A percentile compares a stretch with the other conserved stretches of the same genome.
These are phyloP conservation scores for Monosporascus sp. DNA, from an alignment of 2,329 filamentous ascomycete species.

Conservation along the genomic window DNA sequence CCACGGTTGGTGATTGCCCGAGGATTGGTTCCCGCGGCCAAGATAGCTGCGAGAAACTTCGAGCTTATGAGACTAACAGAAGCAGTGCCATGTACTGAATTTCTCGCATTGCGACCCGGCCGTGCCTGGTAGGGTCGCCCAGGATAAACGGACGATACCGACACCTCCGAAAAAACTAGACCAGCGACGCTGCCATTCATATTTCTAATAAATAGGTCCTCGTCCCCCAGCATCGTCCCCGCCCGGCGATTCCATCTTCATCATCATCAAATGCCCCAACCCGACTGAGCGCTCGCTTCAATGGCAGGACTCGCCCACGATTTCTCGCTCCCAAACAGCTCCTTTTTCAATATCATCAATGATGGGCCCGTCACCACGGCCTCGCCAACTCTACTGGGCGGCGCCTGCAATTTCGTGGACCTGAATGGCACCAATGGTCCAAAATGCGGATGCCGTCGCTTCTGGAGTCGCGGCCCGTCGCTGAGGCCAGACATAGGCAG, in stretches of 20 bases:
- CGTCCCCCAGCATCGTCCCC: constrained; percentile 2
- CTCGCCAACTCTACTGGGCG: constrained; percentile 39
- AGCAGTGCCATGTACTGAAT: constrained; percentile 34
- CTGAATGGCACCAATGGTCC: constrained; percentile 46
- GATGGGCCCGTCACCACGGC: constrained; percentile 33
- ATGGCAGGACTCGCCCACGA: constrained; percentile 51
- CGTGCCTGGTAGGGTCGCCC: constrained; percentile 23
- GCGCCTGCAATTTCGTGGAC: constrained; percentile 55
- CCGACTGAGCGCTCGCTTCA: constrained; percentile 31
- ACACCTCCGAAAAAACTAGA: neutral
- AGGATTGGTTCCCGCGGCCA: constrained; percentile 8
- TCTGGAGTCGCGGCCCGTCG: constrained; percentile 45
- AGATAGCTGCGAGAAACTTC: constrained; percentile 5
- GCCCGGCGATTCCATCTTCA: constrained; percentile 12
- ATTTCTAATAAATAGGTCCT: neutral
- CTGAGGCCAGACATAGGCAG: constrained; percentile 26
- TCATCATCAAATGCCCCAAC: constrained; percentile 22
- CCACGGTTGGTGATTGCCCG: constrained; percentile 21
- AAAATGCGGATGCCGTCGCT: constrained; percentile 55
- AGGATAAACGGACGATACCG: constrained; percentile 12
- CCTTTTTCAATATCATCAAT: constrained; percentile 52
- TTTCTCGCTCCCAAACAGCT: constrained; percentile 34
- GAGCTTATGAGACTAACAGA: constrained; percentile 20
- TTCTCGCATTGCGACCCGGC: constrained; percentile 25
- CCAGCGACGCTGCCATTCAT: too few species aligned